Percentiles rank a stretch among this genome's conserved stretches.
These are phyloP conservation scores for Aureobasidium mangrovei DNA, from an alignment of 2,329 filamentous ascomycete genomes.

Conservation along the genomic window DNA sequence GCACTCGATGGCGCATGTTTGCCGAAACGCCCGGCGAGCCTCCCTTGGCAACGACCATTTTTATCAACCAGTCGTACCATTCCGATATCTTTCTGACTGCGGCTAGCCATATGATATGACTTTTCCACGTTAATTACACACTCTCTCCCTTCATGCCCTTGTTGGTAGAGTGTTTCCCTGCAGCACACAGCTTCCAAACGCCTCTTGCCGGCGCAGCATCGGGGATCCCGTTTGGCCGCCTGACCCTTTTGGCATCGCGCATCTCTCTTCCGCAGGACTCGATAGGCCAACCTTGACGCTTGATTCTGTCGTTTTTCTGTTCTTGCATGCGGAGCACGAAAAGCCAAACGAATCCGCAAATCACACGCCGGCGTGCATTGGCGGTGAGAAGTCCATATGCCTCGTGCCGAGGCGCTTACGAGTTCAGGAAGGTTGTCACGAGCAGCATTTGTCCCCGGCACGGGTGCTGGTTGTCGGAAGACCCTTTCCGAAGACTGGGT, in stretches of 20 bases:
- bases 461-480: background rate
- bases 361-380: background rate
- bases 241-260: background rate
- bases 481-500: background rate
- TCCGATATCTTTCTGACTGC: background rate
- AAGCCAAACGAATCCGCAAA: background rate
- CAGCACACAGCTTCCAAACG: background rate
- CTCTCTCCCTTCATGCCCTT: too few species aligned
- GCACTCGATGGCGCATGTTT: background rate
- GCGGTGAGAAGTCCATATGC: background rate
- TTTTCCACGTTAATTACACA: too few species aligned
- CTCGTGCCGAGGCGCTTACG: background rate
- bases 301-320: background rate
- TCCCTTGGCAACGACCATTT: background rate
- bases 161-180: too few species aligned
- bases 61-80: background rate
- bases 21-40: background rate
- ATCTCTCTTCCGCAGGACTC: background rate
- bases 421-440: background rate
- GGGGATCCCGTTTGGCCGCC: background rate
- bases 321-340: background rate
- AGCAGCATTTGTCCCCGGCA: background rate
- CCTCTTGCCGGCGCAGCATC: background rate
- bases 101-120: too few species aligned
- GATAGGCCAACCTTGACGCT: background rate